Evolutionary conservation across 345 rosid genomes (phyloP), one percentile per base, ranked within the genome.

Genomic region (Leavenworthia alabamica): DNA sequence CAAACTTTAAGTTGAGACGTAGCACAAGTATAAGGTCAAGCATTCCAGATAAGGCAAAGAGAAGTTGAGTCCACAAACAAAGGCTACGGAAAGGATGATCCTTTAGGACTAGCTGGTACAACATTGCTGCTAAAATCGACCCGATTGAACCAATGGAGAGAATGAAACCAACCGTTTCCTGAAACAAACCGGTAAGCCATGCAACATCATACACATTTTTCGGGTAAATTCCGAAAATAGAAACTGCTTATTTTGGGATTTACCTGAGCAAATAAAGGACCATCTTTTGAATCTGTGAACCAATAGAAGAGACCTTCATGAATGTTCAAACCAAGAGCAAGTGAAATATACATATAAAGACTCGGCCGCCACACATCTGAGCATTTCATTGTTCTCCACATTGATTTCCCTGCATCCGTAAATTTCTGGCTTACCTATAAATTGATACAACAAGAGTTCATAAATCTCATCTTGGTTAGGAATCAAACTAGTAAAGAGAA

Each of bases 241-340:
- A 35, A 36, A 19, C 55, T 33, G 13, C 39, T 41, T 33, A n/a
- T 8, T 16, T 35, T 48, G 15, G 3, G 7, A 13, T n/a, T n/a
- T 78, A 89, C 97, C 96, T 93, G 83, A 9, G 97, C 84, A 67
- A 90, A 88, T 37, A 76, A 67, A 26, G 96, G 96, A 4, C 96
- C 97, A 3, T 15, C 78, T 47, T 82, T 72, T 27, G 96, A 74
- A 69, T 90, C 96, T 12, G 96, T 90, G 56, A 71, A 82, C 94
- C 96, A 90, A 60, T 82, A 88, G 79, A 88, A 90, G 82, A 86
- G 77, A n/a, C 99, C 99, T 71, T 93, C 97, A 1, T 76, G 79
- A 60, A 90, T 80, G 60, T 90, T 81, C 28, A 93, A 63, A 70
- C 97, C 86, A 64, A 83, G 26, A 17, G 92, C 73, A 15, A 93